Base-by-base conservation (phyloP, 2,329 filamentous ascomycete genomes). In the Pseudogymnoascus destructans region DNA sequence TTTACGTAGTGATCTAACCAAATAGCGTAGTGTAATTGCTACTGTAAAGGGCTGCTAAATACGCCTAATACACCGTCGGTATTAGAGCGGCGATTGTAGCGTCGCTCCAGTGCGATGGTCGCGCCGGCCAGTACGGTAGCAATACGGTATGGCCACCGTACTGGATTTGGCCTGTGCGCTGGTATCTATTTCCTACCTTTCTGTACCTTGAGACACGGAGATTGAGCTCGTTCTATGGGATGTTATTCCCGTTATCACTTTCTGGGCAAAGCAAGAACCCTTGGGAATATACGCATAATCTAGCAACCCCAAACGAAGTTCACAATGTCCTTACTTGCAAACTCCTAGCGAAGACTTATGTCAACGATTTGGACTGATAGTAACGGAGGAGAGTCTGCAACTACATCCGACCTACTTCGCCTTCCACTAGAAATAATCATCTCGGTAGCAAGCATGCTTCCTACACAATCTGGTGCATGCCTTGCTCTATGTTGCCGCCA, bases 341-440 rank as follows among this genome's bases (percentile, higher is more conserved):
- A 58, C 36, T 9, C 46, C 23, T 60, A 55, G 21, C n/a, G 15
- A 52, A 58, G 21, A 32, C 40, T 60, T 42, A 38, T 60, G 36
- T 58, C 30, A 58, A 33, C n/a, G 17, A 38, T 57, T 56, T 40
- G 55, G 58, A 52, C 42, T 57, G 46, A 46, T 25, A 23, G 21
- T 46, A 11, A 55, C 42, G 35, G 11, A 17, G 42, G 58, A 59
- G 56, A 56, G 21, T 11, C 19, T 5, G 36, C 10, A 33, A 6
- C 17, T 42, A 6, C 13, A 40, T 40, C 54, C 2, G 19, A 30
- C 42, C 52, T 61, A 56, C 59, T 61, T 61, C 55, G 59, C 35
- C 59, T 62, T 8, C 61, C 61, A 55, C 58, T 58, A 57, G 61
- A 61, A 59, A 57, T 60, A 17, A 61, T 61, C 17, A 30, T 61